Evolutionary conservation across 768 basidiomycete genomes (phyloP).

Genomic region (Coprinopsis sp.): DNA sequence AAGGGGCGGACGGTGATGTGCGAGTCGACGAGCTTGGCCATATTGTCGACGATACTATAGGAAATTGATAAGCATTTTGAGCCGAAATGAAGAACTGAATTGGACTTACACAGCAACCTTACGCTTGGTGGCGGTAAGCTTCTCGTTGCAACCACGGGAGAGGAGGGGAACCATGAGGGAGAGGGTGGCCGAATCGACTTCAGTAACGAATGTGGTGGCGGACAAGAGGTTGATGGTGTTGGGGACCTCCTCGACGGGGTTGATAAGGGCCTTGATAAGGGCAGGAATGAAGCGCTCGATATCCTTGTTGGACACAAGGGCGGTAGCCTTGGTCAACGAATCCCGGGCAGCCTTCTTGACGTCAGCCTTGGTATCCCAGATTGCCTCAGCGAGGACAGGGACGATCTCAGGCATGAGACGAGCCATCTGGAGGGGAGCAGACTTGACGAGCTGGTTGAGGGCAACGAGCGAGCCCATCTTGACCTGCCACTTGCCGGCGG

Average conservation of each 20-base stretch:
- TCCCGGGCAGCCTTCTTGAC: slow-evolving; percentile 98
- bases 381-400: slow-evolving; percentile 89
- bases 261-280: slow-evolving; percentile 95
- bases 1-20: slow-evolving; percentile 93
- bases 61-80: slow-evolving; percentile 15
- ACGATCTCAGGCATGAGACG: slow-evolving; percentile 93
- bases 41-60: slow-evolving; percentile 90
- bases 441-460: slow-evolving; percentile 82
- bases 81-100: slow-evolving; percentile 15
- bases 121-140: slow-evolving; percentile 93
- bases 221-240: slow-evolving; percentile 93
- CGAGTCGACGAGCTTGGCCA: slow-evolving; percentile 97
- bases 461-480: slow-evolving; percentile 83
- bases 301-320: slow-evolving; percentile 97
- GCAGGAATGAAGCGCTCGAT: slow-evolving; percentile 96
- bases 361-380: slow-evolving; percentile 98
- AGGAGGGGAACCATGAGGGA: slow-evolving; percentile 97
- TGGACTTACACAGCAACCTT: slow-evolving; percentile 90
- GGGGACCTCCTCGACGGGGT: slow-evolving; percentile 99
- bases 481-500: slow-evolving; percentile 95
- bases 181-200: slow-evolving; percentile 95
- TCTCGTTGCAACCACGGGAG: slow-evolving; percentile 90
- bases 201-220: slow-evolving; percentile 98
- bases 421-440: slow-evolving; percentile 78
- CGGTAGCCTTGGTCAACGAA: slow-evolving; percentile 90